These are phyloP conservation scores for Tolypocladium inflatum DNA, from an alignment of 2,329 filamentous ascomycete genomes.

Conservation along the genomic window DNA sequence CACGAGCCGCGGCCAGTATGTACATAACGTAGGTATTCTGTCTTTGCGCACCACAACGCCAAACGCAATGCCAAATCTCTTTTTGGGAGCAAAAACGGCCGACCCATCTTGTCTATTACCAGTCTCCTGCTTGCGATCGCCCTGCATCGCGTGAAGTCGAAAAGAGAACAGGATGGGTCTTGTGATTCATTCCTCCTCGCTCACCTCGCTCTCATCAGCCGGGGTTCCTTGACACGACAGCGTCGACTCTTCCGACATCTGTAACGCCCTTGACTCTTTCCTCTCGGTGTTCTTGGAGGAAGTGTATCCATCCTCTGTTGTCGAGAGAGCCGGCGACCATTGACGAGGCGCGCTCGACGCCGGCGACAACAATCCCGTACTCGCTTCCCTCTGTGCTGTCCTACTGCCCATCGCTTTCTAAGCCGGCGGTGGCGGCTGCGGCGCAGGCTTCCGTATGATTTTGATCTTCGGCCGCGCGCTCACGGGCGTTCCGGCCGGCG, in stretches of 20 bases:
- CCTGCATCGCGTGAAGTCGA: not conserved
- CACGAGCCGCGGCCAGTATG: not conserved
- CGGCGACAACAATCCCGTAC: not conserved
- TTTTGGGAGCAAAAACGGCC: not conserved
- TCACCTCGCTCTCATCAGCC: not conserved
- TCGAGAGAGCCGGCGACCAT: not conserved
- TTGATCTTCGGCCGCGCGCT: constrained; percentile 25
- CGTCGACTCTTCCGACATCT: not conserved
- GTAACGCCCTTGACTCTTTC: not conserved
- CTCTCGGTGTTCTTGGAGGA: not conserved
- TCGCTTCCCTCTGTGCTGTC: not conserved
- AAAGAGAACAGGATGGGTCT: not conserved
- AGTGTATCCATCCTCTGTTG: not conserved
- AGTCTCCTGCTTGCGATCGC: not conserved
- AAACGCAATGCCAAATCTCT: not conserved
- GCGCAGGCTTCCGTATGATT: constrained; percentile 25
- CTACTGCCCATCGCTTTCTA: constrained; percentile 5
- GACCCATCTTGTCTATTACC: not conserved
- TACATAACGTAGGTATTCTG: not conserved
- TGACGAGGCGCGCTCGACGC: not conserved
- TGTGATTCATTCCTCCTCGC: not conserved
- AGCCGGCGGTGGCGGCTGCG: constrained; percentile 12
- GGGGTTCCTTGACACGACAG: not conserved
- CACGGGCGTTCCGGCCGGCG: constrained; percentile 13
- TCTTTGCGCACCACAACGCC: not conserved